These are phyloP conservation scores for Ceratocystis destructans DNA, from an alignment of 2,329 filamentous ascomycete genomes.

Conservation along the genomic window DNA sequence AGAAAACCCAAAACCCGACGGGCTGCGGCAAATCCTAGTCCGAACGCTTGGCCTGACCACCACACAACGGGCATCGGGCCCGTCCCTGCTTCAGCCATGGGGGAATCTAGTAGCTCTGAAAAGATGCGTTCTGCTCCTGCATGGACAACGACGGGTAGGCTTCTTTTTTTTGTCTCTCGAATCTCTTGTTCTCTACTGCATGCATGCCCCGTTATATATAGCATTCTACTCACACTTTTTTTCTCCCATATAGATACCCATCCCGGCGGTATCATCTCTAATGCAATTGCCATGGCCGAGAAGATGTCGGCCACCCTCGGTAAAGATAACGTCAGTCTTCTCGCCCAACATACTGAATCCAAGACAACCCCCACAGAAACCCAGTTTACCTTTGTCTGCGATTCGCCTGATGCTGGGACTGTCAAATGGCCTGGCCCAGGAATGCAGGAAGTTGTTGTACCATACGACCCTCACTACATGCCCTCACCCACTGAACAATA, in stretches of 20 bases:
- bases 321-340: constrained; percentile 64
- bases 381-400: constrained; percentile 94
- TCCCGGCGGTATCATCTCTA: constrained; percentile 76
- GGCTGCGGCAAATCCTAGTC: constrained; percentile 28
- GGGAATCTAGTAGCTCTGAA: constrained; percentile 35
- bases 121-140: not conserved
- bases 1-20: constrained; percentile 50
- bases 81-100: constrained; percentile 14
- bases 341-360: constrained; percentile 52
- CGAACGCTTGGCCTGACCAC: constrained; percentile 13
- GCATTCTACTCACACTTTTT: not conserved
- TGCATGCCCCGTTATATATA: constrained; percentile 17
- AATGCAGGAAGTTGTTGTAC: constrained; percentile 22
- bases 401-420: constrained; percentile 71
- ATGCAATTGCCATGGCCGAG: constrained; percentile 78
- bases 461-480: constrained; percentile 17
- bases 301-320: constrained; percentile 50
- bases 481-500: constrained; percentile 23
- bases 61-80: constrained; percentile 16
- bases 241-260: constrained; percentile 21
- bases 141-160: constrained; percentile 4
- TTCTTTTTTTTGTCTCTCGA: not conserved
- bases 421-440: constrained; percentile 56
- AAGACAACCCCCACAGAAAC: constrained; percentile 57
- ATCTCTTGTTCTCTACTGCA: not conserved